A percentile compares a stretch with the other conserved stretches of the same genome.
Conservation (phyloP, 2,329 filamentous ascomycete species). For the Beauveria scarabaeidicola region DNA sequence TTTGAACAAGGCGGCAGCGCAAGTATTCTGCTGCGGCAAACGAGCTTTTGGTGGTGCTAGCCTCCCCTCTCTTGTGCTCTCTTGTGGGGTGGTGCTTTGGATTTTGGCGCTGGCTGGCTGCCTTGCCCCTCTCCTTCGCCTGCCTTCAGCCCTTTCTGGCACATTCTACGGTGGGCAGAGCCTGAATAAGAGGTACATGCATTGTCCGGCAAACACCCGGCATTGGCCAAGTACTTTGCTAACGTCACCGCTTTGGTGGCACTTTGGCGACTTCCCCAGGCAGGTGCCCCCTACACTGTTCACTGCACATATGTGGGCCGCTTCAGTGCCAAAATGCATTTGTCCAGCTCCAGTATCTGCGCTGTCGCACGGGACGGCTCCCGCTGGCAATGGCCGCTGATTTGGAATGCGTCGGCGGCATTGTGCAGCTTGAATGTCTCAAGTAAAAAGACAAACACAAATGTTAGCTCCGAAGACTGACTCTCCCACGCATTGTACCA, state of each 20-base stretch:
- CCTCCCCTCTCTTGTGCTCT: neutral
- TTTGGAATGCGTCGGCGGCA: neutral
- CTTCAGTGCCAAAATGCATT: neutral
- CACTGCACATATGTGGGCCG: neutral
- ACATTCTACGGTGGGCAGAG: conserved; percentile 6
- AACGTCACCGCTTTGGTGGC: neutral
- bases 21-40: neutral
- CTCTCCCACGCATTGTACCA: neutral
- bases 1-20: neutral
- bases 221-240: neutral
- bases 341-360: neutral
- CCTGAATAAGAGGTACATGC: neutral
- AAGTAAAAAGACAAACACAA: neutral
- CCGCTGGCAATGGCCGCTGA: neutral
- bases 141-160: conserved; percentile 9
- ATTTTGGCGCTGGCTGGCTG: neutral
- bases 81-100: neutral
- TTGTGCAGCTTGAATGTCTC: neutral
- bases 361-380: neutral
- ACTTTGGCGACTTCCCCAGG: neutral
- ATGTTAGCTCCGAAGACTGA: neutral
- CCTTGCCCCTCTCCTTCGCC: conserved; percentile 2
- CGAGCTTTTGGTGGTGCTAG: neutral
- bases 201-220: neutral
- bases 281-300: neutral